Evolutionary conservation across 1,284 basidiomycete species (phyloP).

Genomic region (Rhodotorula sp.): DNA sequence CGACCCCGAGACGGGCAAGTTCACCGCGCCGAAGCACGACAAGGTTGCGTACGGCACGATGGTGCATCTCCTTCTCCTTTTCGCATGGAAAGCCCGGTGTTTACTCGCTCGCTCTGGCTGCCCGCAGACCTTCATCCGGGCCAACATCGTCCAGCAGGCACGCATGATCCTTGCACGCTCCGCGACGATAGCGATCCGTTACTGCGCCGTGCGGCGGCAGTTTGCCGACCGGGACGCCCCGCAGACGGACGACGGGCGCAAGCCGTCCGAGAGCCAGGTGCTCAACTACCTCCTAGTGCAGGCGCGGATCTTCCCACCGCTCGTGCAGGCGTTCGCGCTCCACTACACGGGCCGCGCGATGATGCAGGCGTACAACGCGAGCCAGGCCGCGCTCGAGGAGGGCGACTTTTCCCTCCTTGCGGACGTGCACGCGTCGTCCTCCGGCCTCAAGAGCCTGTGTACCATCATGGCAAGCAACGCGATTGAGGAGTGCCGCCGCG

Average conservation of each 20-base stretch:
- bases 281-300: slow-evolving; percentile 54
- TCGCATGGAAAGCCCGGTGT: too few relatives aligned
- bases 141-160: slow-evolving; percentile 51
- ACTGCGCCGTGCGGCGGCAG: slow-evolving; percentile 53
- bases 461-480: slow-evolving; percentile 51
- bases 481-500: slow-evolving; percentile 53
- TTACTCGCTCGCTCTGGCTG: neutral
- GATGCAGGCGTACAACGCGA: slow-evolving; percentile 51
- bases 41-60: slow-evolving; percentile 48
- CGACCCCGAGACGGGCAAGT: slow-evolving; percentile 46
- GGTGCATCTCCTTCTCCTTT: slow-evolving; percentile 9
- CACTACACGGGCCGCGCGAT: slow-evolving; percentile 52
- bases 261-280: slow-evolving; percentile 49
- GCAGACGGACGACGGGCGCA: slow-evolving; percentile 45
- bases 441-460: slow-evolving; percentile 51
- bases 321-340: slow-evolving; percentile 53
- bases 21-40: slow-evolving; percentile 44
- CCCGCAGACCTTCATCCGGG: slow-evolving; percentile 46
- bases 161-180: slow-evolving; percentile 50
- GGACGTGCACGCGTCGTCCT: slow-evolving; percentile 51
- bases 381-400: slow-evolving; percentile 48
- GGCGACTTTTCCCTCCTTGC: slow-evolving; percentile 52
- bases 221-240: slow-evolving; percentile 53
- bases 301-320: slow-evolving; percentile 52
- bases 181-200: slow-evolving; percentile 52